Conservation (phyloP, 139 green algal species). For the Penium margaritaceum region DNA sequence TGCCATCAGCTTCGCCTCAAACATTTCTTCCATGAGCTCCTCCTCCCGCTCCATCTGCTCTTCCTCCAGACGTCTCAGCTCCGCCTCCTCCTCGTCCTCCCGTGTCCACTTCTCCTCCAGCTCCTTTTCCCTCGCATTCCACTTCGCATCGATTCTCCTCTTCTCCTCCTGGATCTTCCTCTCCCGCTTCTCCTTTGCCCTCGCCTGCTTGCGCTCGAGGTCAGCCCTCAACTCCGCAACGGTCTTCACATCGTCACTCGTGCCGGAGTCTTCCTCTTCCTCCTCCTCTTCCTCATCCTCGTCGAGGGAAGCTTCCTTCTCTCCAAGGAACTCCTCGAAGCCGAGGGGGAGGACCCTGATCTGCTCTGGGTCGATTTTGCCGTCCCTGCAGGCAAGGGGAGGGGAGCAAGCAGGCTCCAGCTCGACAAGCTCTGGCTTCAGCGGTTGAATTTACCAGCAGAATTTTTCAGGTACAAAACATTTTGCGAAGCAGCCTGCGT, state of each 20-base stretch:
- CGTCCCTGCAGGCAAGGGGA: neutral
- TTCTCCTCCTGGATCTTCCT: neutral
- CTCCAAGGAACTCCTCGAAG: conserved; percentile 21
- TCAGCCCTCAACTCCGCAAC: conserved; percentile 3
- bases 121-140: neutral
- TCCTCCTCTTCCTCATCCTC: conserved; percentile 14
- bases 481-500: no score
- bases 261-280: no score
- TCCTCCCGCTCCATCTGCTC: conserved; percentile 4
- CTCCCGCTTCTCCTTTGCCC: neutral
- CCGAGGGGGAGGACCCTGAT: conserved; percentile 1
- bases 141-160: neutral
- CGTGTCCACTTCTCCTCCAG: neutral
- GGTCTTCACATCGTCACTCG: conserved; percentile 7
- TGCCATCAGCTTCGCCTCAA: neutral
- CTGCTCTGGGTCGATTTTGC: conserved; percentile 12
- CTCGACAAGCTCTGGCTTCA: no score
- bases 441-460: no score
- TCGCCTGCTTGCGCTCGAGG: neutral
- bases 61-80: neutral
- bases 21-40: conserved; percentile 5
- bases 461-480: no score
- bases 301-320: neutral
- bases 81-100: conserved; percentile 16
- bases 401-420: neutral